Evolutionary conservation across 2,329 filamentous ascomycete species (phyloP), one percentile per base, ranked within the genome.

Genomic region (Xylariales sp.): DNA sequence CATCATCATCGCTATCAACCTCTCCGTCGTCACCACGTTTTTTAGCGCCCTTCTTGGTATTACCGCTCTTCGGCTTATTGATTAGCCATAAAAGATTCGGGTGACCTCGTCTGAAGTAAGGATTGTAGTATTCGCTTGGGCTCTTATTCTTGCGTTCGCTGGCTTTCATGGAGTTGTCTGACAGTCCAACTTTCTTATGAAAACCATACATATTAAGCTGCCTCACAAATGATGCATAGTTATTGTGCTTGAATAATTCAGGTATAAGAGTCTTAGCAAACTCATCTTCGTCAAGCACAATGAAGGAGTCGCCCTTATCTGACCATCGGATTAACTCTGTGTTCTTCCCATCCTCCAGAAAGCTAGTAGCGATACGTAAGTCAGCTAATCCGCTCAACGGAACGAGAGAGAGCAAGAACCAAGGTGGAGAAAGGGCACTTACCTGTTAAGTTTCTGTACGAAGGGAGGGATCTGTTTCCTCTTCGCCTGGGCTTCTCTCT

Each of bases 231-330:
- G 94, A 97, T 39, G 94, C 94, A 83, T 97, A 97, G 80, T 97
- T 97, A 87, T 93, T 97, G 82, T 98, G 96, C 81, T 99, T 99
- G 85, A 99, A 99, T 77, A 98, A 94, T 79, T 98, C 97, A 2
- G 96, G 96, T 16, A 99, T 88, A 75, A 99, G 97, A 46, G 93
- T 92, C 80, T 97, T 97, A 28, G 96, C 98, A 78, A 99, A 99
- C 80, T 97, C 95, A 77, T 99, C 96, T 81, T 99, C 96, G 76
- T 99, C 95, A 8, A 98, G 83, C 3, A 99, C 95, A 64, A 98
- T 92, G 81, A 99, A 99, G 0, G 95, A 97, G 76, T 97, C 94
- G 36, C 96, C 96, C 76, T 95, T 93, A 75, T 97, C 93, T 0
- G 96, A 97, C 96, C 96, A 99, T 74, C 95, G 90, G 77, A 99